Percentiles rank a stretch among this genome's conserved stretches.
Evolutionary conservation across 768 basidiomycete species (phyloP).

Genomic region (Inosperma sp.): DNA sequence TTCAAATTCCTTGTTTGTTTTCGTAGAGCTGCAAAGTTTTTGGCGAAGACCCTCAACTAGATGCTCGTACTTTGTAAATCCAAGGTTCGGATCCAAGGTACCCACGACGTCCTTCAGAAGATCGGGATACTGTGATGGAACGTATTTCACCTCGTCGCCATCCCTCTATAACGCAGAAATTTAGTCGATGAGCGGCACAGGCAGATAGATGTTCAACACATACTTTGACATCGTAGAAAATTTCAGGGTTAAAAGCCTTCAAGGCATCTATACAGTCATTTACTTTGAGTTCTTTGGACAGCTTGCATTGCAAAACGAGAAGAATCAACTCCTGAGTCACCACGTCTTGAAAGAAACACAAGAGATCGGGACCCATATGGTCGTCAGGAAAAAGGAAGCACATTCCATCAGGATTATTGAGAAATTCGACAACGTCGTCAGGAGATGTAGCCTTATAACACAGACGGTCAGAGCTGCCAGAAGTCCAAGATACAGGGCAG

Average conservation of each 20-base stretch:
- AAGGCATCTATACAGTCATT: slow-evolving; percentile 8
- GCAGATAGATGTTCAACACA: slow-evolving; percentile 7
- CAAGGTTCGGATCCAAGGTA: slow-evolving; percentile 8
- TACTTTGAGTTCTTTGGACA: slow-evolving; percentile 5
- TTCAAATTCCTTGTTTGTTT: not conserved
- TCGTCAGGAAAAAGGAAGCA: slow-evolving; percentile 11
- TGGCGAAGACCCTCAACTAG: slow-evolving; percentile 10
- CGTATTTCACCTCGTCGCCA: slow-evolving; percentile 9
- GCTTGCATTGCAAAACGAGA: slow-evolving; percentile 12
- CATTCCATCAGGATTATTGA: not conserved
- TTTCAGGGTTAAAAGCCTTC: slow-evolving; percentile 6
- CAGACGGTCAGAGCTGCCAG: slow-evolving; percentile 8
- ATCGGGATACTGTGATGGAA: slow-evolving; percentile 7
- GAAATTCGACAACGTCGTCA: slow-evolving; percentile 8
- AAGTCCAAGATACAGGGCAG: slow-evolving; percentile 13
- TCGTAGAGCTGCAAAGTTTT: slow-evolving; percentile 13
- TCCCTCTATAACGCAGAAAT: slow-evolving; percentile 9
- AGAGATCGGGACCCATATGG: slow-evolving; percentile 15
- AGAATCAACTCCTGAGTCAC: slow-evolving; percentile 16
- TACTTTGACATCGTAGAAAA: not conserved
- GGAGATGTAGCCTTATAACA: slow-evolving; percentile 10
- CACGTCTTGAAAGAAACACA: slow-evolving; percentile 16
- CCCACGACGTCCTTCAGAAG: slow-evolving; percentile 9
- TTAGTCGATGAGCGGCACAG: slow-evolving; percentile 5
- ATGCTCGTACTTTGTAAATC: slow-evolving; percentile 8